phyloP scores from a whole-genome alignment of 2,329 filamentous ascomycete genomes.

The Monosporascus sp. region DNA sequence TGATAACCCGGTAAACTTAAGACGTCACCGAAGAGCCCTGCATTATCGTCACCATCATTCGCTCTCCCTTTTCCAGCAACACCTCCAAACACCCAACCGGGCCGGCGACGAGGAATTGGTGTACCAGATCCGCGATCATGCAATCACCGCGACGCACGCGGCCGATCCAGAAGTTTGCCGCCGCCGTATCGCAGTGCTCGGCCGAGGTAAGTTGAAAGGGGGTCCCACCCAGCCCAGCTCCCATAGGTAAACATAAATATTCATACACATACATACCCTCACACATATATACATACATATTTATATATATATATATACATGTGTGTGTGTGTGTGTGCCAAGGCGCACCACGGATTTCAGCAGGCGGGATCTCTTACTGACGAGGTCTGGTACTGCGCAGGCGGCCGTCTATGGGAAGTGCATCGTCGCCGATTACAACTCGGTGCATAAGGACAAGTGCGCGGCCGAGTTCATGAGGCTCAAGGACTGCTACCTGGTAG shows the following conservation, averaged over 20 bases:
- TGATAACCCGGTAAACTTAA: no score
- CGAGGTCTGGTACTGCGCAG: slow-evolving; percentile 38
- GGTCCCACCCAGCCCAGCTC: no score
- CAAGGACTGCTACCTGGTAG: slow-evolving; percentile 83
- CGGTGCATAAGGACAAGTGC: slow-evolving; percentile 88
- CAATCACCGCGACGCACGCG: slow-evolving; percentile 34
- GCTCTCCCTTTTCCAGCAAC: no score
- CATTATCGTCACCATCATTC: no score
- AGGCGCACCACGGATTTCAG: no score
- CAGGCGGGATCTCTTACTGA: not conserved
- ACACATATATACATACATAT: not conserved
- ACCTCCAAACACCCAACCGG: no score
- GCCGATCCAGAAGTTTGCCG: slow-evolving; percentile 51
- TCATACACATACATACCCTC: no score
- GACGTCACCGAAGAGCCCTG: no score
- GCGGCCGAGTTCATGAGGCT: slow-evolving; percentile 75
- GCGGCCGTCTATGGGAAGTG: slow-evolving; percentile 86
- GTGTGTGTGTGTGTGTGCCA: no score
- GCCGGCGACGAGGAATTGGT: not conserved
- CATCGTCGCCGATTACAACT: slow-evolving; percentile 83
- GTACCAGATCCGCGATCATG: slow-evolving; percentile 16
- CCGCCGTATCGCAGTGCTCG: slow-evolving; percentile 51
- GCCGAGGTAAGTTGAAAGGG: slow-evolving; percentile 37
- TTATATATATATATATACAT: not conserved
- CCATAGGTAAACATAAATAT: no score